Conservation (phyloP, 1,139 yeast species). For the Casaregolazyma lundiana region DNA sequence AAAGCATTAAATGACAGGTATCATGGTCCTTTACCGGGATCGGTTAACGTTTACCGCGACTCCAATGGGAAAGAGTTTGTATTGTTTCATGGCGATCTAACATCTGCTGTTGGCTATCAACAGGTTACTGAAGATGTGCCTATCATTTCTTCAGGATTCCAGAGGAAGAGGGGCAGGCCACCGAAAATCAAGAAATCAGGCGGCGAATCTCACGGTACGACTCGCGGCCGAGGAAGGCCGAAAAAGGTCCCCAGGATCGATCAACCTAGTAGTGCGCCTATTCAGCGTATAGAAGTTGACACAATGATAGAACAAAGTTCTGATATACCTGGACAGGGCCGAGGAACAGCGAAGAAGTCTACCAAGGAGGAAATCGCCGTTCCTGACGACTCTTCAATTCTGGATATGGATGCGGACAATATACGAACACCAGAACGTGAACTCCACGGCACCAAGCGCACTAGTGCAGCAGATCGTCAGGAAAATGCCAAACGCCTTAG, state of each 20-base stretch:
- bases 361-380: no score
- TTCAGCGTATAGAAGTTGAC: background rate
- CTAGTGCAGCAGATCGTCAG: background rate
- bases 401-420: no score
- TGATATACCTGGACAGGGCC: no score
- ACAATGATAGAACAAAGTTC: background rate
- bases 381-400: no score
- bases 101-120: slow-evolving; percentile 9
- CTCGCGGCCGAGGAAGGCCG: slow-evolving; percentile 11
- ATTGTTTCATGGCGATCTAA: slow-evolving; percentile 24
- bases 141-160: slow-evolving; percentile 12
- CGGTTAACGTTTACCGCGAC: slow-evolving; percentile 19
- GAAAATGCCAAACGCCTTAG: background rate
- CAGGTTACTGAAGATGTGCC: slow-evolving; percentile 8
- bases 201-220: background rate
- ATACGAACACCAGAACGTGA: no score
- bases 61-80: slow-evolving; percentile 19
- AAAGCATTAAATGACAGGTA: slow-evolving; percentile 22
- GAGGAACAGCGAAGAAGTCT: no score
- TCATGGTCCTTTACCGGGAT: slow-evolving; percentile 25
- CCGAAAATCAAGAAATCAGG: slow-evolving; percentile 19
- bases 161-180: slow-evolving; percentile 31
- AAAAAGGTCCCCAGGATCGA: background rate
- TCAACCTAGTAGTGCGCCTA: background rate
- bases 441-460: no score